Evolutionary conservation across 768 basidiomycete genomes (phyloP).

Genomic region (Amanita exitialis): DNA sequence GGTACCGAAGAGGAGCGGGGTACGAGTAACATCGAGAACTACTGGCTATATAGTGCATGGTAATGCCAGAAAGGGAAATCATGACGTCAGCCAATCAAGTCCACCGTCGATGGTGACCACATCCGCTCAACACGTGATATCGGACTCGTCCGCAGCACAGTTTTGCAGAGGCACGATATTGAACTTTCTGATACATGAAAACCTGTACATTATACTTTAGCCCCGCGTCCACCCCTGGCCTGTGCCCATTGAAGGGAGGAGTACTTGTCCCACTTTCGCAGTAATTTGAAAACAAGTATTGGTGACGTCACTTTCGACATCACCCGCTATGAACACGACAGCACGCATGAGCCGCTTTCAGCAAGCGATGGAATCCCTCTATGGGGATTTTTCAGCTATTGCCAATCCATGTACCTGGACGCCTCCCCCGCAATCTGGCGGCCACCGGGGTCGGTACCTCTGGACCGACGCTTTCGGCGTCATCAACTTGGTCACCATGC

Average conservation of each 20-base stretch:
- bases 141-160: too few species aligned
- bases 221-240: too few species aligned
- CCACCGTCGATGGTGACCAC: too few species aligned
- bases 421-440: background rate
- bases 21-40: background rate
- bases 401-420: background rate
- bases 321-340: too few species aligned
- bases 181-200: too few species aligned
- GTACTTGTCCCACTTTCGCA: too few species aligned
- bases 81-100: background rate
- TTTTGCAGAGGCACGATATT: too few species aligned
- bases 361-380: background rate
- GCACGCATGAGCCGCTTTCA: too few species aligned
- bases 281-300: too few species aligned
- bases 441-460: background rate
- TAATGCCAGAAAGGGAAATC: background rate
- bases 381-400: background rate
- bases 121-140: background rate
- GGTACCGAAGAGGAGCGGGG: background rate
- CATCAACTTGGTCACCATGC: background rate
- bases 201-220: too few species aligned
- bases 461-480: slow-evolving; percentile 2
- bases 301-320: background rate
- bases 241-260: too few species aligned
- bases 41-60: background rate